Evolutionary conservation across 2,329 filamentous ascomycete species (phyloP).

Genomic region (Sphaerulina vaccinii): DNA sequence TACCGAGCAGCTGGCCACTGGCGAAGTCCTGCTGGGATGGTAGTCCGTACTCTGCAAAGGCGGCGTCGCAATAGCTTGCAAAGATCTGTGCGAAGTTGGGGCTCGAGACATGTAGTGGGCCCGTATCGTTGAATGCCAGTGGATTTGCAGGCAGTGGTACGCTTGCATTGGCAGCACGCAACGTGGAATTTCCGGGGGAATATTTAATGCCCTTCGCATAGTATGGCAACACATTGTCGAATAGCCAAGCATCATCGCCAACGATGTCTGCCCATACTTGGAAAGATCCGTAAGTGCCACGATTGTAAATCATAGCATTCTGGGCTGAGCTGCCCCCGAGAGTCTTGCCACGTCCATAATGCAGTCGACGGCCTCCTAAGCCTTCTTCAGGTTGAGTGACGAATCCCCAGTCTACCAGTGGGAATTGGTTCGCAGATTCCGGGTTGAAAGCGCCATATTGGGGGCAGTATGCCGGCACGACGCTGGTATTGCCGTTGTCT

Average conservation of each 20-base stretch:
- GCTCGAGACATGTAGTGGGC: slow-evolving; percentile 15
- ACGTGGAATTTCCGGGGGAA: not conserved
- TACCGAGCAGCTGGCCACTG: slow-evolving; percentile 17
- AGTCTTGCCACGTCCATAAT: slow-evolving; percentile 33
- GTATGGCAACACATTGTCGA: slow-evolving; percentile 31
- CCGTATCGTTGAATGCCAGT: slow-evolving; percentile 3
- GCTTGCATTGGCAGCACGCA: slow-evolving; percentile 18
- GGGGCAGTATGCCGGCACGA: slow-evolving; percentile 28
- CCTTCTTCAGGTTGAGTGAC: slow-evolving; percentile 14
- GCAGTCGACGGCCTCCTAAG: slow-evolving; percentile 11
- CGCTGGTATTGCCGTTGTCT: slow-evolving; percentile 25
- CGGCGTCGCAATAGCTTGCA: slow-evolving; percentile 12
- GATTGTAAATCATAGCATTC: slow-evolving; percentile 33
- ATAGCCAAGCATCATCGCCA: slow-evolving; percentile 37
- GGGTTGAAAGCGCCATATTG: slow-evolving; percentile 7
- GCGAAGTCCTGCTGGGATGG: slow-evolving; percentile 13
- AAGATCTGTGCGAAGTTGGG: slow-evolving; percentile 20
- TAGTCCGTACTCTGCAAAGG: slow-evolving; percentile 17
- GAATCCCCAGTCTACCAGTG: slow-evolving; percentile 22
- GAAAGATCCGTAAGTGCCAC: slow-evolving; percentile 36
- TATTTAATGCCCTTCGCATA: slow-evolving; percentile 19
- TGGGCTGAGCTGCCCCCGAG: slow-evolving; percentile 30
- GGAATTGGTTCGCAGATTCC: slow-evolving; percentile 17
- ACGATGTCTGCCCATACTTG: slow-evolving; percentile 40
- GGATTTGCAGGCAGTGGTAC: slow-evolving; percentile 15